A percentile compares a stretch with the other conserved stretches of the same genome.
phyloP scores from a whole-genome alignment of 1,284 basidiomycete genomes.

The Ceratorhiza oryzae-sativae region DNA sequence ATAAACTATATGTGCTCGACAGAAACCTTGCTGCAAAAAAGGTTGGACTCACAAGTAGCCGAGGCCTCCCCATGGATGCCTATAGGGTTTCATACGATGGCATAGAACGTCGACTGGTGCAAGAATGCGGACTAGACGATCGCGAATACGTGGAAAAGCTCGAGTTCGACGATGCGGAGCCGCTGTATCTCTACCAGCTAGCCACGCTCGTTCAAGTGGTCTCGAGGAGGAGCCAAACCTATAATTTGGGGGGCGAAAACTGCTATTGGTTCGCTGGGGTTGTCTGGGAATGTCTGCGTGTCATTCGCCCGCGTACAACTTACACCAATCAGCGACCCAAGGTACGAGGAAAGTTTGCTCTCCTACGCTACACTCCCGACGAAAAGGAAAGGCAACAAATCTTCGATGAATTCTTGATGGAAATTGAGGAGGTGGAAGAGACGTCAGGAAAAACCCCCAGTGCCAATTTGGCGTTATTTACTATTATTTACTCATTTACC shows the following conservation, averaged over 20 bases:
- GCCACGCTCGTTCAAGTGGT: not conserved
- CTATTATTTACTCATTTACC: not conserved
- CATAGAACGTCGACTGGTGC: not conserved
- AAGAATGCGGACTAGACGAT: not conserved
- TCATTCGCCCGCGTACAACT: not conserved
- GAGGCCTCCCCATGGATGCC: too few relatives aligned
- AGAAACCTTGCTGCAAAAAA: not conserved
- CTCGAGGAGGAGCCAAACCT: too few relatives aligned
- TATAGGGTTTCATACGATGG: not conserved
- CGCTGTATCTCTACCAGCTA: not conserved
- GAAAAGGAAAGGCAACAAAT: not conserved
- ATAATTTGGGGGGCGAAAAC: not conserved
- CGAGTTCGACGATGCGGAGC: not conserved
- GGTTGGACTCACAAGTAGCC: too few relatives aligned
- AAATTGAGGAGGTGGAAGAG: not conserved
- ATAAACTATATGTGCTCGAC: conserved; percentile 9
- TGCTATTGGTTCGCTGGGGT: conserved; percentile 24
- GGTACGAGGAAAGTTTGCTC: not conserved
- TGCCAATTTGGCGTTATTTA: not conserved
- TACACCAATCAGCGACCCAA: not conserved
- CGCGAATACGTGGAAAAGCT: not conserved
- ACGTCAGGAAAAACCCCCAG: conserved; percentile 45
- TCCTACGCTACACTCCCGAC: not conserved
- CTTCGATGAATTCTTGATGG: not conserved
- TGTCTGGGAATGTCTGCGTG: conserved; percentile 14